Evolutionary conservation across 441 rosid species (phyloP), one percentile per base, ranked within the genome.

Genomic region (Adansonia grandidieri): DNA sequence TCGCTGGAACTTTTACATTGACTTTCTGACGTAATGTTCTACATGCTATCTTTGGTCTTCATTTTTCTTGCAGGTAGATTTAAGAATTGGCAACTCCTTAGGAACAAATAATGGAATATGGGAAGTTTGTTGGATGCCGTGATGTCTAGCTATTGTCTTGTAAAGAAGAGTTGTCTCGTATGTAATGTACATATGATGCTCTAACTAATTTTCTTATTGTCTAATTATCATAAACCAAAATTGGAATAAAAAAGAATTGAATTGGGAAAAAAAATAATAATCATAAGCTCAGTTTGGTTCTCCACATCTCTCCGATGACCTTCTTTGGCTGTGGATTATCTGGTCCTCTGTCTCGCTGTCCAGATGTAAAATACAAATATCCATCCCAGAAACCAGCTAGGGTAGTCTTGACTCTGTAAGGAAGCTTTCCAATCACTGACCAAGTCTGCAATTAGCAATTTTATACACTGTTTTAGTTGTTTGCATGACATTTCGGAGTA

Each of bases 291-390:
- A 95, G 79, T 83, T 92, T 93, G 63, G 98, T 87, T 86, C 98
- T 91, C 94, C 96, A 93, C 89, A 86, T 84, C 62, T 92, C 95
- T 73, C 91, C 96, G 20, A 91, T 83, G 71, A 95, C 96, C 87
- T 90, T 90, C 63, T 81, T 88, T 1, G 98, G 98, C 48, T 87
- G 90, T 32, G 98, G 98, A 88, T 93, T 87, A 11, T 85, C 92
- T 0, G 93, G 93, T 78, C 97, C 98, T 87, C 95, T 90, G 80
- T 95, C 98, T 5, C 97, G 87, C 81, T 93, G 98, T 60, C 98
- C 98, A 0, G 98, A 95, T 22, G 98, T 92, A 73, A 93, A 92
- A 77, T 93, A 93, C 83, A 93, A 78, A 87, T 92, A 89, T 68
- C 97, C 97, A 62, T 92, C 88, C 95, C 95, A 92, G 77, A 83